These are phyloP conservation scores for Mrakia hoshinonis DNA, from an alignment of 768 basidiomycete genomes.

Conservation along the genomic window DNA sequence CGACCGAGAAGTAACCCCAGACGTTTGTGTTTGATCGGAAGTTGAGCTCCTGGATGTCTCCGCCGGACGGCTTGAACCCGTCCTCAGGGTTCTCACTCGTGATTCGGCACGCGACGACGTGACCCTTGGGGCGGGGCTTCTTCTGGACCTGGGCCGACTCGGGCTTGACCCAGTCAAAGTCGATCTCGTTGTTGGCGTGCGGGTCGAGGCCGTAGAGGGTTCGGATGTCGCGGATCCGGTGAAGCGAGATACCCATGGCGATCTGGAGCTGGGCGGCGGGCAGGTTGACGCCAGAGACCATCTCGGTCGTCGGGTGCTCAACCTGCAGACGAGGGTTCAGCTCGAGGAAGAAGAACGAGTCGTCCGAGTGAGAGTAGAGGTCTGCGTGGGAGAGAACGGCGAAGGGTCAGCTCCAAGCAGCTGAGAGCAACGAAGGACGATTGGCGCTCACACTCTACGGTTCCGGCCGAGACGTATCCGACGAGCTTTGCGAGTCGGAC, in stretches of 20 bases:
- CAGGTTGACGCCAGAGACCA: conserved; percentile 98
- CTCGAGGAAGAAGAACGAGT: conserved; percentile 94
- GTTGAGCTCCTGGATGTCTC: conserved; percentile 93
- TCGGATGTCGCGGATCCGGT: conserved; percentile 91
- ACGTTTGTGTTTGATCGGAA: conserved; percentile 99
- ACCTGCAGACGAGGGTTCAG: conserved; percentile 99
- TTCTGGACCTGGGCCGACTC: conserved; percentile 81
- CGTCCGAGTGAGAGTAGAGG: conserved; percentile 86
- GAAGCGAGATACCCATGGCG: conserved; percentile 95
- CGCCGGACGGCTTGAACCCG: conserved; percentile 97
- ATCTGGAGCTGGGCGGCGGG: conserved; percentile 95
- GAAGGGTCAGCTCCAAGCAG: conserved; percentile 9
- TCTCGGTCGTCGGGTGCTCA: conserved; percentile 98
- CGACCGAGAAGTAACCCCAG: conserved; percentile 99
- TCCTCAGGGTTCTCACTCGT: conserved; percentile 99
- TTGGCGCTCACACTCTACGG: conserved; percentile 73
- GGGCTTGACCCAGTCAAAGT: conserved; percentile 89
- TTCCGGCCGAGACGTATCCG: conserved; percentile 97
- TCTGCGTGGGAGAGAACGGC: conserved; percentile 46
- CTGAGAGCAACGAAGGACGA: conserved; percentile 13
- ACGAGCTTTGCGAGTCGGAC: conserved; percentile 97
- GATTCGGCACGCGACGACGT: conserved; percentile 97
- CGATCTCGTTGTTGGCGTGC: conserved; percentile 79
- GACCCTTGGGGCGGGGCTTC: conserved; percentile 92
- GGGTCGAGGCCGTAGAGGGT: conserved; percentile 90